These are phyloP conservation scores for Leptographium galeiforme DNA, from an alignment of 2,329 filamentous ascomycete genomes.

Conservation along the genomic window DNA sequence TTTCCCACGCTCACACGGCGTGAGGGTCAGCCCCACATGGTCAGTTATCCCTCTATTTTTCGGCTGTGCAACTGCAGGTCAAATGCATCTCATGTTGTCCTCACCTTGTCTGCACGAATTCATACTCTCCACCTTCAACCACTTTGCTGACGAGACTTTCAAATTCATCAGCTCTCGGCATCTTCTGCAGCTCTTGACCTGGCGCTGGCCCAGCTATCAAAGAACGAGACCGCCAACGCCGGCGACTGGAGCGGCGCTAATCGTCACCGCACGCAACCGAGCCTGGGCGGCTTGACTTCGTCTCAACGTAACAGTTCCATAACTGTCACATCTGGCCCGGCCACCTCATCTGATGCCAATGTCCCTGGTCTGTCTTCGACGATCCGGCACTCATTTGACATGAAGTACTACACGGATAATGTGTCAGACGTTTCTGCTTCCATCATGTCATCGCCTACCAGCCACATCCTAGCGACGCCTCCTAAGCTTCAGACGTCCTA, in stretches of 20 bases:
- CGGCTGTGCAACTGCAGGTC: not conserved
- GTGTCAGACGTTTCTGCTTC: slow-evolving; percentile 24
- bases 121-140: not conserved
- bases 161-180: slow-evolving; percentile 49
- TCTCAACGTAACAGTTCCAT: slow-evolving; percentile 22
- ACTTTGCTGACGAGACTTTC: not conserved
- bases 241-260: slow-evolving; percentile 50
- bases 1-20: slow-evolving; percentile 74
- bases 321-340: slow-evolving; percentile 23
- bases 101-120: not conserved
- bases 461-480: slow-evolving; percentile 44
- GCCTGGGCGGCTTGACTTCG: slow-evolving; percentile 33
- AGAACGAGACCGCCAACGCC: slow-evolving; percentile 35
- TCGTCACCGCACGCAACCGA: slow-evolving; percentile 56
- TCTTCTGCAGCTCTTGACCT: slow-evolving; percentile 73
- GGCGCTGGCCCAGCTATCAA: slow-evolving; percentile 54
- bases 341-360: slow-evolving; percentile 26
- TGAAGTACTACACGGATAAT: slow-evolving; percentile 36
- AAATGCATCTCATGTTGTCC: not conserved
- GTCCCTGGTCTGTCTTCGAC: slow-evolving; percentile 34
- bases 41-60: slow-evolving; percentile 17
- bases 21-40: slow-evolving; percentile 31
- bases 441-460: slow-evolving; percentile 33
- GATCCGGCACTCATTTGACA: slow-evolving; percentile 45
- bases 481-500: slow-evolving; percentile 77